Conservation (phyloP, 139 green algal species). For the Picochlorum sp. region DNA sequence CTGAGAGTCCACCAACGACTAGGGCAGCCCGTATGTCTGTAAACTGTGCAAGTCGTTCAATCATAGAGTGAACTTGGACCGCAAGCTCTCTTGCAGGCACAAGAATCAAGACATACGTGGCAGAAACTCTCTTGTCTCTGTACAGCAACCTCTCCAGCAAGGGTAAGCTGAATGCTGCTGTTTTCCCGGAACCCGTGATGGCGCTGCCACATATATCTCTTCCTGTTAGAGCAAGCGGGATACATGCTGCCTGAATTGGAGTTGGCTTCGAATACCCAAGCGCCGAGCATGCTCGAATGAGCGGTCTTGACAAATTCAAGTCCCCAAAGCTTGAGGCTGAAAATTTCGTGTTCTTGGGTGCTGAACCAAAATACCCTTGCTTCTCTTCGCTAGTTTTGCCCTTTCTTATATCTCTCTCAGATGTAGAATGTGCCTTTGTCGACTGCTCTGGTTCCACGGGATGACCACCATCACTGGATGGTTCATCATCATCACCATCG, state of each 20-base stretch:
- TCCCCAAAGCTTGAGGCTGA: constrained; percentile 61
- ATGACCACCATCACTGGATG: constrained; percentile 8
- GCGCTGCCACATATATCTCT: constrained; percentile 91
- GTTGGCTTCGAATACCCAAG: constrained; percentile 89
- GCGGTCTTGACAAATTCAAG: constrained; percentile 80
- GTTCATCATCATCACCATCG: constrained; percentile 15
- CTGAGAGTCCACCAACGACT: constrained; percentile 87
- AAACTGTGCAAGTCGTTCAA: constrained; percentile 84
- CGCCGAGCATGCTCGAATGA: constrained; percentile 69
- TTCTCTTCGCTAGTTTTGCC: constrained; percentile 10
- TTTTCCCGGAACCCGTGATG: constrained; percentile 96
- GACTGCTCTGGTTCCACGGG: constrained; percentile 5
- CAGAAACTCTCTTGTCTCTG: constrained; percentile 48
- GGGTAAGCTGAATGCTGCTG: constrained; percentile 89
- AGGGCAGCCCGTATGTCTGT: constrained; percentile 81
- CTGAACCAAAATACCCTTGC: constrained; percentile 47
- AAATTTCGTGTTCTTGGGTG: constrained; percentile 57
- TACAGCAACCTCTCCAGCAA: constrained; percentile 90
- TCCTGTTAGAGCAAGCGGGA: constrained; percentile 84
- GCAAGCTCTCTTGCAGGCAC: constrained; percentile 88
- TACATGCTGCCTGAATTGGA: constrained; percentile 93
- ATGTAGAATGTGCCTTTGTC: constrained; percentile 16
- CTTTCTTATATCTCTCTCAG: neutral
- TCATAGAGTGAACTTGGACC: constrained; percentile 94
- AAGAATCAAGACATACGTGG: constrained; percentile 74